These are phyloP conservation scores for Cutaneotrichosporon dermatis DNA, from an alignment of 1,284 basidiomycete species.

Conservation along the genomic window DNA sequence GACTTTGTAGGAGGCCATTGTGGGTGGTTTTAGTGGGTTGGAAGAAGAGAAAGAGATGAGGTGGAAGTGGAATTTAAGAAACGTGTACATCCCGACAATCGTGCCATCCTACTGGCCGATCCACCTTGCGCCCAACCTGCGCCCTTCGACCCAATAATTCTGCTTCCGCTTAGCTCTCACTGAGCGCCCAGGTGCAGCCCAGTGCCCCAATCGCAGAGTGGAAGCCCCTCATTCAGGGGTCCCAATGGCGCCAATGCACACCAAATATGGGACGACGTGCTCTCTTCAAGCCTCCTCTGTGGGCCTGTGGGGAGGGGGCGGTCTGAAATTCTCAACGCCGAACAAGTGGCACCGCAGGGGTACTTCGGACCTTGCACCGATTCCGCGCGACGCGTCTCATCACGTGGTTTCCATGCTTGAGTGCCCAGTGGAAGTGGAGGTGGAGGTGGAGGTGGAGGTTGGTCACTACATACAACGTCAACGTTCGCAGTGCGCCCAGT, in stretches of 20 bases:
- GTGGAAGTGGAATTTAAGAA: constrained; percentile 1
- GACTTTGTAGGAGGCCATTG: constrained; percentile 38
- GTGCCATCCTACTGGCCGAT: neutral
- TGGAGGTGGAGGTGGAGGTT: no score
- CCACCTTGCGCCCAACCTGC: neutral
- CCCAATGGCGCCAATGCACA: no score
- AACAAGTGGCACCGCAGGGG: neutral
- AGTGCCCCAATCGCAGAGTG: neutral
- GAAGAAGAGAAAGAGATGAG: constrained; percentile 3
- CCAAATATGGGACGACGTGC: no score
- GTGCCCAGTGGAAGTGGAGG: no score
- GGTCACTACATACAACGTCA: no score
- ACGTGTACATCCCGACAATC: neutral
- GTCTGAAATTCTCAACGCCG: neutral
- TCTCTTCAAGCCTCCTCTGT: neutral
- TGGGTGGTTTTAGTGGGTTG: constrained; percentile 7
- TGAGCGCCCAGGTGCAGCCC: neutral
- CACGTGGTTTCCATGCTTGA: no score
- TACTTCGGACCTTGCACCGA: no score
- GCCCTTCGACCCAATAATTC: neutral
- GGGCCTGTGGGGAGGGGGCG: neutral
- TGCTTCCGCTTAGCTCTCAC: neutral
- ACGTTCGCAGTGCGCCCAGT: no score
- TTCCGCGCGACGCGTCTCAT: no score
- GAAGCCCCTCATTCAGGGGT: no score